Evolutionary conservation across 768 basidiomycete genomes (phyloP).

Genomic region (Tubosaeta brunneosetosa): DNA sequence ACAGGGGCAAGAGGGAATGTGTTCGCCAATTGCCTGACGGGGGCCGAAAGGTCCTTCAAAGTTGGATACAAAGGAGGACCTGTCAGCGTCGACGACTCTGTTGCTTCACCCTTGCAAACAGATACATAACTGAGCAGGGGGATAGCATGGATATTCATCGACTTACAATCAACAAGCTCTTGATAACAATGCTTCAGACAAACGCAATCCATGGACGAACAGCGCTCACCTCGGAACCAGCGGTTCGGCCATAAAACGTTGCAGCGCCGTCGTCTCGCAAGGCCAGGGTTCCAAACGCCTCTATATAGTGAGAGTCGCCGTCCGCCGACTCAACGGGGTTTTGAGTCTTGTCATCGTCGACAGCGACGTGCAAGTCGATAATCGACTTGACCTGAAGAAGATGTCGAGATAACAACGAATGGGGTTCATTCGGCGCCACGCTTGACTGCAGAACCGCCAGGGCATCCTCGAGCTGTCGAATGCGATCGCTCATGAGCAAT

Average conservation of each 20-base stretch:
- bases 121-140: neutral
- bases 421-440: constrained; percentile 41
- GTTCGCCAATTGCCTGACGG: constrained; percentile 27
- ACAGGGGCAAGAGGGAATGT: constrained; percentile 49
- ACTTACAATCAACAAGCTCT: constrained; percentile 58
- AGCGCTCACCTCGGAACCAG: constrained; percentile 60
- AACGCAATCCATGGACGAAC: constrained; percentile 21
- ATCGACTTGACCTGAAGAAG: constrained; percentile 62
- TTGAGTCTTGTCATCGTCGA: constrained; percentile 34
- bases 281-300: constrained; percentile 66
- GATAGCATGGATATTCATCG: neutral
- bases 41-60: constrained; percentile 18
- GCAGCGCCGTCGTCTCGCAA: constrained; percentile 65
- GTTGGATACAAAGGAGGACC: neutral
- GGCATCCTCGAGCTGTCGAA: constrained; percentile 68
- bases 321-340: constrained; percentile 27
- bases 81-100: constrained; percentile 1
- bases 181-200: constrained; percentile 1
- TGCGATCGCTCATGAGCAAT: constrained; percentile 62
- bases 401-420: constrained; percentile 58
- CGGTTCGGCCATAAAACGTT: constrained; percentile 69
- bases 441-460: constrained; percentile 51
- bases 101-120: constrained; percentile 22
- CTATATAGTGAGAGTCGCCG: constrained; percentile 52
- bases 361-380: constrained; percentile 61